Conservation (phyloP, 345 rosid species). For the Moricandia arvensis region DNA sequence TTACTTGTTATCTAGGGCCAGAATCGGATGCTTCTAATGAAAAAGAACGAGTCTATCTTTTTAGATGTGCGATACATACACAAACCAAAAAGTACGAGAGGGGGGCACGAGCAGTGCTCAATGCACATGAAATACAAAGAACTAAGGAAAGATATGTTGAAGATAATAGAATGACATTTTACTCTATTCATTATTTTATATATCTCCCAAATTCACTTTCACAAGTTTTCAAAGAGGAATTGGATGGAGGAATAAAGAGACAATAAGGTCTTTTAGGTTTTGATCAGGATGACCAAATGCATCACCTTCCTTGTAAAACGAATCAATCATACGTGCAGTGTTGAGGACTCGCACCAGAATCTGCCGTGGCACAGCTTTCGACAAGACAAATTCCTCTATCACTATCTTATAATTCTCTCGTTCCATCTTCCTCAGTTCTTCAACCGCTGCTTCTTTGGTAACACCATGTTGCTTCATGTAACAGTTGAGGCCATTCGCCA, state of each 20-base stretch:
- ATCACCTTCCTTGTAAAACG: not conserved
- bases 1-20: not conserved
- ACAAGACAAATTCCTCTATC: not conserved
- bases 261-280: not conserved
- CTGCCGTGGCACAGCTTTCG: slow-evolving; percentile 10
- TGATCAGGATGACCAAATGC: not conserved
- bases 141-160: too few relatives aligned
- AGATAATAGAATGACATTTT: not conserved
- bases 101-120: not conserved
- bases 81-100: not conserved
- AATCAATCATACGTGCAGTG: not conserved
- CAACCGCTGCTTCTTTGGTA: not conserved
- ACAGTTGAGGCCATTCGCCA: slow-evolving; percentile 16
- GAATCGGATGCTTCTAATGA: not conserved
- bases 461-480: slow-evolving; percentile 17
- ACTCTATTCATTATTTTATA: not conserved
- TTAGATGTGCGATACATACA: too few relatives aligned
- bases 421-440: not conserved
- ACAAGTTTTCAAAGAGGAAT: not conserved
- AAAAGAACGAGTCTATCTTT: too few relatives aligned
- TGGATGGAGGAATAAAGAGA: not conserved
- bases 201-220: not conserved
- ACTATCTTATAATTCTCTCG: not conserved
- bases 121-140: not conserved
- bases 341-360: not conserved